These are phyloP conservation scores for Auricularia sp. DNA, from an alignment of 768 basidiomycete genomes.

Conservation along the genomic window DNA sequence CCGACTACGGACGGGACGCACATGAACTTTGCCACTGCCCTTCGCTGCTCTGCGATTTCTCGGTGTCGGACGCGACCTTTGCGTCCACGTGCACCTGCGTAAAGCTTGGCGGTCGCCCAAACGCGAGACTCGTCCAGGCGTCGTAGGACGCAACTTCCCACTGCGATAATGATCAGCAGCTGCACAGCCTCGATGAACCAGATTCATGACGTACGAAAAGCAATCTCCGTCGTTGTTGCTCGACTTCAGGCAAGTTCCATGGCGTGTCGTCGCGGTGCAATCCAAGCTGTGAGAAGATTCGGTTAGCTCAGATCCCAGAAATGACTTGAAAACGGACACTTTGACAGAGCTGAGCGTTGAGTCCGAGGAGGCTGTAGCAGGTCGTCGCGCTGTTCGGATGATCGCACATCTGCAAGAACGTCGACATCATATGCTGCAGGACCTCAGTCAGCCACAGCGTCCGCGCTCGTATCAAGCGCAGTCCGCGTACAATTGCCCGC, in stretches of 20 bases:
- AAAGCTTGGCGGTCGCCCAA: slow-evolving; percentile 60
- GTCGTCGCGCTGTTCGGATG: background rate
- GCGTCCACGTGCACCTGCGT: slow-evolving; percentile 57
- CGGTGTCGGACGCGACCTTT: slow-evolving; percentile 44
- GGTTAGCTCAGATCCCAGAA: background rate
- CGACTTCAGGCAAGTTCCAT: background rate
- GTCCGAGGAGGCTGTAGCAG: background rate
- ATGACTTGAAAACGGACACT: background rate
- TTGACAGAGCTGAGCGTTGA: background rate
- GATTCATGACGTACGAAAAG: background rate
- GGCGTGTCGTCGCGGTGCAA: background rate
- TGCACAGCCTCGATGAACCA: background rate
- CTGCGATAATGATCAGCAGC: background rate
- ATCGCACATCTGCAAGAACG: background rate
- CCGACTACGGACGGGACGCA: slow-evolving; percentile 24
- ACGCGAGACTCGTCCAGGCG: slow-evolving; percentile 30
- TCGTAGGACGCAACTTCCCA: background rate
- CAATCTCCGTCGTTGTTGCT: background rate
- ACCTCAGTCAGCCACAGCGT: background rate
- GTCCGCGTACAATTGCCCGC: background rate
- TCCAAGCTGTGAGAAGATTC: background rate
- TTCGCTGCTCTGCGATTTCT: slow-evolving; percentile 40
- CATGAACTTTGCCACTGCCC: slow-evolving; percentile 30
- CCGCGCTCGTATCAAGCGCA: background rate
- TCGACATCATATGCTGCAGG: background rate